A percentile compares a stretch with the other conserved stretches of the same genome.
These are phyloP conservation scores for Paraphaeosphaeria minitans DNA, from an alignment of 2,329 filamentous ascomycete genomes.

Conservation along the genomic window DNA sequence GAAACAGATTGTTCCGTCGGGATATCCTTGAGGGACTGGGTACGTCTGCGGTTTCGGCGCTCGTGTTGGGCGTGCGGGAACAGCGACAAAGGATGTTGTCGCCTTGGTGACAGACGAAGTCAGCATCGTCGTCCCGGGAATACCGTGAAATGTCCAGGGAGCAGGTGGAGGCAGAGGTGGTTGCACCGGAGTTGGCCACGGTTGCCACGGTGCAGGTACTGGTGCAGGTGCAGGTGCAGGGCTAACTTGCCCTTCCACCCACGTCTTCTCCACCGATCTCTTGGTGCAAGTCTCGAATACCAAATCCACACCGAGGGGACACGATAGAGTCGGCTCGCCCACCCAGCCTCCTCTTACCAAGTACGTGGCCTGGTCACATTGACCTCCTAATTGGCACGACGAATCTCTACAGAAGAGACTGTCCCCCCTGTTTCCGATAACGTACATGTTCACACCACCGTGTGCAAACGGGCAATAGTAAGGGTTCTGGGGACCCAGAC, in stretches of 20 bases:
- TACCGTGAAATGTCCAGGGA: background rate
- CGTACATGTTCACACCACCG: conserved; percentile 26
- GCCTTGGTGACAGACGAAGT: background rate
- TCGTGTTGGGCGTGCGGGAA: background rate
- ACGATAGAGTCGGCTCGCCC: conserved; percentile 26
- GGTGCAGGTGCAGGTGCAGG: background rate
- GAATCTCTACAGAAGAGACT: conserved; percentile 15
- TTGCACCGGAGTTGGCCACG: background rate
- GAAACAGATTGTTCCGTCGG: conserved; percentile 1
- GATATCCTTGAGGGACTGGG: background rate
- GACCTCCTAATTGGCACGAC: background rate
- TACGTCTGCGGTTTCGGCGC: background rate
- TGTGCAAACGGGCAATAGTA: conserved; percentile 27
- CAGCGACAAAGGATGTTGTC: background rate
- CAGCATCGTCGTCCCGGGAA: background rate
- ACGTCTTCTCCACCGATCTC: background rate
- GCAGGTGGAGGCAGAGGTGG: background rate
- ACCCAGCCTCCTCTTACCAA: conserved; percentile 18
- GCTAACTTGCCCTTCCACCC: background rate
- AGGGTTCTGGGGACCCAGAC: conserved; percentile 14
- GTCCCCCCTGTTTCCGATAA: background rate
- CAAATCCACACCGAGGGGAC: conserved; percentile 24
- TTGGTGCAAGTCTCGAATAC: conserved; percentile 23
- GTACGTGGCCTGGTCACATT: conserved; percentile 14
- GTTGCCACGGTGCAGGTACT: background rate